These are phyloP conservation scores for Phytophthora sansomeana DNA, from an alignment of 352 stramenopile species.

Conservation along the genomic window DNA sequence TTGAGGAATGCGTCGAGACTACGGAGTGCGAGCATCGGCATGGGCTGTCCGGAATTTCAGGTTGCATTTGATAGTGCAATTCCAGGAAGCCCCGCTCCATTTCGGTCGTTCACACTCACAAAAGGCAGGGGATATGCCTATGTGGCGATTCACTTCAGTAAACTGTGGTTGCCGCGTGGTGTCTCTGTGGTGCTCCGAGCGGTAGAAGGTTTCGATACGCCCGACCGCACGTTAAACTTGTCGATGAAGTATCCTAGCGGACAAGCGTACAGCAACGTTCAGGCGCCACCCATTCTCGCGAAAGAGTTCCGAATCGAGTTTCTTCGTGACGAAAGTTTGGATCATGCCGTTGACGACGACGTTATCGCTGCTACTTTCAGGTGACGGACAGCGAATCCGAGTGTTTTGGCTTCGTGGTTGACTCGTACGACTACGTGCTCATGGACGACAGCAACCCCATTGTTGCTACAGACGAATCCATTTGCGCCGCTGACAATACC, in stretches of 20 bases:
- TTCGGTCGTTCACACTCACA: conserved; percentile 57
- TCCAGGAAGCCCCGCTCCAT: conserved; percentile 37
- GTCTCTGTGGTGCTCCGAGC: conserved; percentile 52
- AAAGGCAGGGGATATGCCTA: conserved; percentile 64
- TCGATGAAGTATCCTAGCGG: conserved; percentile 44
- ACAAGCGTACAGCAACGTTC: conserved; percentile 31
- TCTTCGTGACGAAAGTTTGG: conserved; percentile 44
- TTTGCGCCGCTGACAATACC: conserved; percentile 67
- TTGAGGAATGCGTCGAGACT: conserved; percentile 20
- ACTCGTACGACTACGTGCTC: conserved; percentile 59
- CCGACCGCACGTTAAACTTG: conserved; percentile 52
- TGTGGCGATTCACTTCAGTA: conserved; percentile 56
- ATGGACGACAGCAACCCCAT: conserved; percentile 51
- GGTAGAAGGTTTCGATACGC: conserved; percentile 52
- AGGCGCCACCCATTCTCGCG: conserved; percentile 44
- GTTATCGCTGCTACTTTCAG: conserved; percentile 22
- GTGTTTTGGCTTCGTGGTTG: conserved; percentile 67
- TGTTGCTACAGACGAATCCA: conserved; percentile 49
- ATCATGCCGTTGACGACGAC: conserved; percentile 4
- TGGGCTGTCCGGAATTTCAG: conserved; percentile 67
- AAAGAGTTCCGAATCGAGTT: conserved; percentile 69
- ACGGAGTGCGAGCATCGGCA: conserved; percentile 31
- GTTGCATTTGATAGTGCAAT: conserved; percentile 50
- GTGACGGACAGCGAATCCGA: conserved; percentile 29
- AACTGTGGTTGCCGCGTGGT: conserved; percentile 53